phyloP scores from a whole-genome alignment of 2,329 filamentous ascomycete genomes.

The Botryotinia convoluta region DNA sequence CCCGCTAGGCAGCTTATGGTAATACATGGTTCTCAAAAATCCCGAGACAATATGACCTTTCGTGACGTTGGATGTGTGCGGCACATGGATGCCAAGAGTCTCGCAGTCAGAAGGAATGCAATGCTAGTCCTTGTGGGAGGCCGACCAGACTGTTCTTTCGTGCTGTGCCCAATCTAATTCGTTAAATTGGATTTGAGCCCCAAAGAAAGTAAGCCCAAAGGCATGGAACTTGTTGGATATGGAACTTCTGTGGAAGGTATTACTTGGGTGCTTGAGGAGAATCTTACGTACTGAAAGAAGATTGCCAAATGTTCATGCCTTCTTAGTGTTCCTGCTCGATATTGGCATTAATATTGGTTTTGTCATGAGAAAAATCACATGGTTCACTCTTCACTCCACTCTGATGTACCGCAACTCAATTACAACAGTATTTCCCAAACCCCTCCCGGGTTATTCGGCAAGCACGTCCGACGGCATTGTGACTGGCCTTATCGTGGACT shows the following conservation, averaged over 20 bases:
- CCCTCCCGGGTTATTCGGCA: slow-evolving; percentile 19
- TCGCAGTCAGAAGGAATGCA: background rate
- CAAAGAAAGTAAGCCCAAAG: background rate
- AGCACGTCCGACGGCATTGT: slow-evolving; percentile 17
- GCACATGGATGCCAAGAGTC: slow-evolving; percentile 11
- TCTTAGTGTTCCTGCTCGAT: background rate
- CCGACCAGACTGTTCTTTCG: background rate
- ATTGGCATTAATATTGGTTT: background rate
- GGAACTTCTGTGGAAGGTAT: background rate
- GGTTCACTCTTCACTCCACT: background rate
- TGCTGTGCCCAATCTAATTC: background rate
- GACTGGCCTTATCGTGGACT: slow-evolving; percentile 20
- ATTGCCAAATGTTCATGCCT: background rate
- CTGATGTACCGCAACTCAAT: slow-evolving; percentile 9
- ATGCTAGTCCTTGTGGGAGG: background rate
- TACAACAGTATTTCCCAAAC: slow-evolving; percentile 13
- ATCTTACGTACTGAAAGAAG: slow-evolving; percentile 9
- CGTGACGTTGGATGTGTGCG: slow-evolving; percentile 14
- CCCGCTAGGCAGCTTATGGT: background rate
- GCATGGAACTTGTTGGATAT: background rate
- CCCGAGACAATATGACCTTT: background rate
- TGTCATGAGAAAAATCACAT: background rate
- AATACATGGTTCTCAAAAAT: background rate
- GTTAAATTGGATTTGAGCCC: background rate
- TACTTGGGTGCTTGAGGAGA: slow-evolving; percentile 2